Conservation (phyloP, 139 green algal genomes). For the Chlamydomonas asymmetrica region DNA sequence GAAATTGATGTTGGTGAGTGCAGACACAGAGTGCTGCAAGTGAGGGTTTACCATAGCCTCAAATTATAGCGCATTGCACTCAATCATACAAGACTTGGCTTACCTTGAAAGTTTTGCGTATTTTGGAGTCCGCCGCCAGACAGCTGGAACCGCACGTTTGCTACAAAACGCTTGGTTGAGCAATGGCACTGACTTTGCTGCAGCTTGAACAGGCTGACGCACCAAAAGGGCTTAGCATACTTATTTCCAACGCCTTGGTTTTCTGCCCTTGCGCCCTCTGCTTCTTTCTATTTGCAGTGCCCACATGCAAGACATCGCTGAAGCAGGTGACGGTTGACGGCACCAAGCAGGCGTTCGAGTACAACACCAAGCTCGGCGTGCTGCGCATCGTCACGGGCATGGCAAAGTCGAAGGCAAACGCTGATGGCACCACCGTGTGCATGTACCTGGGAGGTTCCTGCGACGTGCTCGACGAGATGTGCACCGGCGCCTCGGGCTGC, state of each 20-base stretch:
- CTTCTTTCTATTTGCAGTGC: not conserved
- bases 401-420: not conserved
- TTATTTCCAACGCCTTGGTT: not conserved
- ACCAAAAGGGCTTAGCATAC: no score
- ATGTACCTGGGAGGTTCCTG: not conserved
- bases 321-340: constrained; percentile 12
- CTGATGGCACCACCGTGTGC: constrained; percentile 25
- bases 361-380: constrained; percentile 8
- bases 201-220: no score
- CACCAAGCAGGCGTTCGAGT: constrained; percentile 8
- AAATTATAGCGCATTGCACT: no score
- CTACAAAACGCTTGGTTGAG: no score
- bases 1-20: constrained; percentile 32
- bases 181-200: no score
- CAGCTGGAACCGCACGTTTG: no score
- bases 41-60: no score
- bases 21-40: no score
- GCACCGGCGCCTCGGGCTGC: not conserved
- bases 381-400: constrained; percentile 16
- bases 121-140: no score
- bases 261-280: not conserved
- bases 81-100: no score
- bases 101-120: no score
- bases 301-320: constrained; percentile 13
- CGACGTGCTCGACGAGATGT: not conserved